A percentile compares a stretch with the other conserved stretches of the same genome.
Evolutionary conservation across 1,139 yeast genomes (phyloP).

Genomic region (Blastobotrys ciferrii): DNA sequence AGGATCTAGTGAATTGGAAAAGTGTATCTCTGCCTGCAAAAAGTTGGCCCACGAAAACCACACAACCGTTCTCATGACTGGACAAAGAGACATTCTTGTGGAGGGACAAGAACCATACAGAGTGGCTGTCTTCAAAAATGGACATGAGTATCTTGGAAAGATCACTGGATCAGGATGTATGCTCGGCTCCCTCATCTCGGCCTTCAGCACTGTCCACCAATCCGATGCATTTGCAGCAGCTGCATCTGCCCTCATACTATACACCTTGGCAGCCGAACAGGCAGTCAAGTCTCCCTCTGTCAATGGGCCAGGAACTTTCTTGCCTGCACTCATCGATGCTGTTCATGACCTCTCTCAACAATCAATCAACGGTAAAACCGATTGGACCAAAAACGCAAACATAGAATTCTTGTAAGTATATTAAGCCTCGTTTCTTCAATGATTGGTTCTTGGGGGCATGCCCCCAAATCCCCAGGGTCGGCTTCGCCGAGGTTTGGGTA

Average conservation of each 20-base stretch:
- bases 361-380: conserved; percentile 21
- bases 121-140: conserved; percentile 49
- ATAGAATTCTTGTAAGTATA: conserved; percentile 9
- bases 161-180: conserved; percentile 93
- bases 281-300: conserved; percentile 41
- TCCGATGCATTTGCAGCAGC: conserved; percentile 44
- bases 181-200: conserved; percentile 69
- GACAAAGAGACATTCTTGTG: conserved; percentile 49
- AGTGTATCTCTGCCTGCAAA: conserved; percentile 37
- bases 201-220: conserved; percentile 43
- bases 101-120: conserved; percentile 41
- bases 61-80: conserved; percentile 73
- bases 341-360: conserved; percentile 34
- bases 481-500: no score
- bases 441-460: no score
- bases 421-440: background rate
- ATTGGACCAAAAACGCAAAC: conserved; percentile 20
- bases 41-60: conserved; percentile 55
- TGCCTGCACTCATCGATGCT: conserved; percentile 47
- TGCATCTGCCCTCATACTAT: conserved; percentile 56
- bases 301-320: conserved; percentile 52
- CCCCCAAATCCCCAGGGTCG: no score
- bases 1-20: conserved; percentile 35
- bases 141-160: conserved; percentile 62
- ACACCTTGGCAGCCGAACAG: conserved; percentile 61